Evolutionary conservation across 768 basidiomycete species (phyloP), one percentile per base, ranked within the genome.

Genomic region (Paxillus involutus): DNA sequence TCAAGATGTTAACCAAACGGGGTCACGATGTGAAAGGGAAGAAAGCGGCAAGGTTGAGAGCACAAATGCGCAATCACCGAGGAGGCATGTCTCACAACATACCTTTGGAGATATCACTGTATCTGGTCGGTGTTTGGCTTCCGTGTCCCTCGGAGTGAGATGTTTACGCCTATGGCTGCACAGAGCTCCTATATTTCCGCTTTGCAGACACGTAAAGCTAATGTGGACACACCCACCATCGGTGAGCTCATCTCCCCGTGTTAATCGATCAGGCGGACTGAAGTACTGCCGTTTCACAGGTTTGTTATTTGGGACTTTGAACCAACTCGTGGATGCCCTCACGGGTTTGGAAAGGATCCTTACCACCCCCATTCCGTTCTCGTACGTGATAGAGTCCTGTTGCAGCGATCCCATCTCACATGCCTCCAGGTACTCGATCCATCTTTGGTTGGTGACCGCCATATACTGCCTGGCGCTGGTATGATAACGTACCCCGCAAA

Each of bases 351-450:
- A 90, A 61, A 74, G 88, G 40, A 87, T 89, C 56, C 74, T 90
- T 5, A 89, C 86, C 0, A 87, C 86, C 1, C 87, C 88, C 3
- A 87, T 90, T 43, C 88, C 87, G 10, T 89, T 86, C 70, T 88
- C 86, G 80, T 88, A 59, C 40, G 79, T 69, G 5, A 3, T 43
- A 17, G 9, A 24, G 24, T 12, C 19, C 36, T 42, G 3, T 4
- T 7, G 24, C 40, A 53, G 26, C 45, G 54, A 14, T 37, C 10
- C 21, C 24, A 51, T 35, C 47, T 51, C 11, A 40, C 30, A 49
- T 11, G 39, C n/a, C 32, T 14, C 41, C 57, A 86, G 85, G 40
- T 88, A 88, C 61, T 82, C 82, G 2, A 71, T 84, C 33, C 88
- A 89, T 62, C 70, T 89, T 39, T 89, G 86, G 87, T 65, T 75